These are phyloP conservation scores for Acanthamoeba triangularis DNA, from an alignment of 208 protist species.

Conservation along the genomic window DNA sequence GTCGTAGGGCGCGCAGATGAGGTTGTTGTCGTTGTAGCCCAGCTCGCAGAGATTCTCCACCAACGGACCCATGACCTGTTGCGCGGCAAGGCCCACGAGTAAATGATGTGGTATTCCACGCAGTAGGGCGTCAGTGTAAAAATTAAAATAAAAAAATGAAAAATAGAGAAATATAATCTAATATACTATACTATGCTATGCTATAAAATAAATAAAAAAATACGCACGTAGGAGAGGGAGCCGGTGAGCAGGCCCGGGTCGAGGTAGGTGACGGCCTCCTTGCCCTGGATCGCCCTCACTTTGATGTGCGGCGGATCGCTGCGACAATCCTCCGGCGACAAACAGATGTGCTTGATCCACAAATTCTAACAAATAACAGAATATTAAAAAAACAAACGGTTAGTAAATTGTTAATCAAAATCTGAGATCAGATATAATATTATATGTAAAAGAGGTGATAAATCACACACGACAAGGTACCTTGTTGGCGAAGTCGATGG, in stretches of 20 bases:
- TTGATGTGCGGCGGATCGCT: constrained; percentile 51
- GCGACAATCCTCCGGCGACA: constrained; percentile 18
- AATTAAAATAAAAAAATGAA: no score
- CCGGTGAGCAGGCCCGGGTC: constrained; percentile 48
- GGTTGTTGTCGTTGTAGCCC: constrained; percentile 68
- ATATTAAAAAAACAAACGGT: no score
- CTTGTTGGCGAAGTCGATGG: constrained; percentile 5
- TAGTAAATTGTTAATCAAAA: background rate
- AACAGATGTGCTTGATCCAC: constrained; percentile 58
- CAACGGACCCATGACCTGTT: constrained; percentile 64
- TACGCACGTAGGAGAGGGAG: constrained; percentile 58
- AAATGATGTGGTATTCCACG: background rate
- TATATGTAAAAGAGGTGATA: background rate
- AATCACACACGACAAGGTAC: background rate
- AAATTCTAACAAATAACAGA: background rate
- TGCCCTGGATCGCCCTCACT: constrained; percentile 38
- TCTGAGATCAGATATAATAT: no score
- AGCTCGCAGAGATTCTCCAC: constrained; percentile 55
- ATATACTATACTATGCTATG: no score
- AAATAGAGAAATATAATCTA: no score
- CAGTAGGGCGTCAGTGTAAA: background rate
- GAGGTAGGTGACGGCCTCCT: constrained; percentile 68
- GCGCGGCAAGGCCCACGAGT: background rate
- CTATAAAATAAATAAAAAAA: no score
- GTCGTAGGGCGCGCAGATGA: constrained; percentile 4